A percentile compares a stretch with the other conserved stretches of the same genome.
Conservation (phyloP, 176 grass and related monocot species). For the Eleusine indica region DNA sequence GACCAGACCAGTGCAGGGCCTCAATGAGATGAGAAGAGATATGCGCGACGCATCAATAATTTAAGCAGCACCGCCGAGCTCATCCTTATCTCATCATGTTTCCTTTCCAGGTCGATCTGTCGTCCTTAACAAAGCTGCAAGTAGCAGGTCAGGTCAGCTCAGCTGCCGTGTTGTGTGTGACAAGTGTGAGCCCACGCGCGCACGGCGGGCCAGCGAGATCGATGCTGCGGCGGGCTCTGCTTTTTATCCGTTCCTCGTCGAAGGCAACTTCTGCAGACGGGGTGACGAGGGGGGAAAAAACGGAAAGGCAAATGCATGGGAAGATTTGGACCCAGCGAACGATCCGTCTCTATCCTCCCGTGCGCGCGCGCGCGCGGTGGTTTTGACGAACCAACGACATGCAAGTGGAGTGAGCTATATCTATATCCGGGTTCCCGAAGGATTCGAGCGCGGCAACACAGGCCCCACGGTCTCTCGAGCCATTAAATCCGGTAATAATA, state of each 20-base stretch:
- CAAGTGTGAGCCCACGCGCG: slow-evolving; percentile 20
- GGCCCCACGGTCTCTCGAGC: not conserved
- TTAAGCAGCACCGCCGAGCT: not conserved
- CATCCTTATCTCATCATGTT: slow-evolving; percentile 40
- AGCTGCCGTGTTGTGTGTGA: not conserved
- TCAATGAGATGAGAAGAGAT: not conserved
- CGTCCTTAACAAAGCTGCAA: not conserved
- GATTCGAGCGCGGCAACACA: not conserved
- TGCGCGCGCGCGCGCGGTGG: not conserved
- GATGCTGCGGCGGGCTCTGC: not conserved
- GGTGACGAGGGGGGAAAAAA: not conserved
- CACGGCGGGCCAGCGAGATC: not conserved
- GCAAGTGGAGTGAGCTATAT: not conserved
- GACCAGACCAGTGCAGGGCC: too few relatives aligned
- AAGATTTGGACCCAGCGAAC: not conserved
- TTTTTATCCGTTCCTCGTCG: slow-evolving; percentile 33
- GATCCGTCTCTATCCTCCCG: slow-evolving; percentile 33
- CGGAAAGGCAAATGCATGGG: not conserved
- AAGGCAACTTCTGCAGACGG: slow-evolving; percentile 22
- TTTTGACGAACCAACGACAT: not conserved
- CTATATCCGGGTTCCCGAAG: not conserved
- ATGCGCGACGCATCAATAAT: slow-evolving; percentile 37
- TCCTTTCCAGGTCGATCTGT: slow-evolving; percentile 15
- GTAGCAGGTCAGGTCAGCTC: not conserved
- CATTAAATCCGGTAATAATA: not conserved